Evolutionary conservation across 768 basidiomycete genomes (phyloP), one percentile per base, ranked within the genome.

Genomic region (Suillus bovinus): DNA sequence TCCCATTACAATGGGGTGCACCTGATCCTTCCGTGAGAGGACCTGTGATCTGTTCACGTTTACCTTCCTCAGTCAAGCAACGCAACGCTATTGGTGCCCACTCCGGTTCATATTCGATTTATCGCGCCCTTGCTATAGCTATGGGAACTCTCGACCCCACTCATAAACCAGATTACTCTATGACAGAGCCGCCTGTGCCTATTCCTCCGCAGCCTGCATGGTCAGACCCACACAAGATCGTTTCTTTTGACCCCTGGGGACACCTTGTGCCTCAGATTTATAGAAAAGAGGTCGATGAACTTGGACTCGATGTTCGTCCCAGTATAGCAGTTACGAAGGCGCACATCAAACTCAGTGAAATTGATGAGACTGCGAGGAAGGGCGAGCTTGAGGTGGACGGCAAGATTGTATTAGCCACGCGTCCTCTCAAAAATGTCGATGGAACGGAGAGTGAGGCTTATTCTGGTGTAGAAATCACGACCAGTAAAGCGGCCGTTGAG

Each of bases 31-130:
- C 70, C 8, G 76, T 80, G 8, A 91, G 95, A 24, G 96, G 96
- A 0, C 94, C 96, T 3, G 82, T 98, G 64, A 84, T 99, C 62
- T 93, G 91, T 72, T 94, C 91, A 1, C 90, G 96, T 29, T 87
- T 95, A 24, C 84, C 90, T 0, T 82, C 83, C 14, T 88, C 89
- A 34, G 90, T 96, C 80, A 96, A 95, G 77, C 84, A 87, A 59
- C 89, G 96, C 52, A 98, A 98, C 74, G 91, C 96, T 29, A 84
- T 98, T 71, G 96, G 96, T 11, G 95, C 96, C 0, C 95, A 97
- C 72, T 89, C 88, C 0, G 96, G 96, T 7, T 91, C 90, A 1
- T 98, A 98, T 76, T 94, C 91, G 16, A 95, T 97, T 76, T 98
- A 97, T 75, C 88, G 94, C 38, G 93, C 96, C 0, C 82, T 99